A percentile compares a stretch with the other conserved stretches of the same genome.
Evolutionary conservation across 2,329 filamentous ascomycete species (phyloP).

Genomic region (Aspergillus proliferans): DNA sequence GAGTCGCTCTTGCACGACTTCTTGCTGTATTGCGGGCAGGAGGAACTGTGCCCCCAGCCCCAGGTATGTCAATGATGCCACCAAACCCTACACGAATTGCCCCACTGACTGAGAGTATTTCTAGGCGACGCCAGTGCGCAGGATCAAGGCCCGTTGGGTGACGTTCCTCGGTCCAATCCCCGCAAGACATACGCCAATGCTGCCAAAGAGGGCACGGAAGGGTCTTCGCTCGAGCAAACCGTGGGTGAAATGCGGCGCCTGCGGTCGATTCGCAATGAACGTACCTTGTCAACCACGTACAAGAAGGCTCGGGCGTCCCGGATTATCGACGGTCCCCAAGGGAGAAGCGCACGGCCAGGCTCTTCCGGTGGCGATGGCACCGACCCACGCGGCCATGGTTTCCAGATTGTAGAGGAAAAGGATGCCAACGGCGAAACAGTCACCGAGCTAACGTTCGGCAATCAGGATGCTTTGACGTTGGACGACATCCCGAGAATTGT

Average conservation of each 20-base stretch:
- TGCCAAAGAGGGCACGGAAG: slow-evolving; percentile 52
- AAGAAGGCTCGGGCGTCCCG: slow-evolving; percentile 83
- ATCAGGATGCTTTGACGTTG: slow-evolving; percentile 83
- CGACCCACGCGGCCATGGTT: slow-evolving; percentile 51
- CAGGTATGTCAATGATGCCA: slow-evolving; percentile 42
- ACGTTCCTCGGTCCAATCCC: slow-evolving; percentile 56
- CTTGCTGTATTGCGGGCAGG: slow-evolving; percentile 79
- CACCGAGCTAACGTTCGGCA: slow-evolving; percentile 77
- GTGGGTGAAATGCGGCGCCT: slow-evolving; percentile 90
- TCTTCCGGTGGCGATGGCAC: slow-evolving; percentile 59
- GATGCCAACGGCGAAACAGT: slow-evolving; percentile 63
- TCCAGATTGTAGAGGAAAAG: slow-evolving; percentile 75
- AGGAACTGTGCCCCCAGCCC: slow-evolving; percentile 69
- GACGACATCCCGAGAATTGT: slow-evolving; percentile 96
- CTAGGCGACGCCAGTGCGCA: slow-evolving; percentile 63
- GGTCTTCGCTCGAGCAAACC: slow-evolving; percentile 83
- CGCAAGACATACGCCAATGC: slow-evolving; percentile 66
- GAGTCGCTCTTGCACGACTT: slow-evolving; percentile 83
- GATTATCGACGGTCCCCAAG: slow-evolving; percentile 83
- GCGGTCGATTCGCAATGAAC: slow-evolving; percentile 87
- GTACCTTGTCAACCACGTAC: slow-evolving; percentile 87
- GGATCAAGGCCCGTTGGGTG: slow-evolving; percentile 52
- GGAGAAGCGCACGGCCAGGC: slow-evolving; percentile 60
- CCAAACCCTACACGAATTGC: slow-evolving; percentile 3
- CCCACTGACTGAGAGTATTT: slow-evolving; percentile 10